Conservation (phyloP, 306 rosid species). For the Castanopsis chinensis region DNA sequence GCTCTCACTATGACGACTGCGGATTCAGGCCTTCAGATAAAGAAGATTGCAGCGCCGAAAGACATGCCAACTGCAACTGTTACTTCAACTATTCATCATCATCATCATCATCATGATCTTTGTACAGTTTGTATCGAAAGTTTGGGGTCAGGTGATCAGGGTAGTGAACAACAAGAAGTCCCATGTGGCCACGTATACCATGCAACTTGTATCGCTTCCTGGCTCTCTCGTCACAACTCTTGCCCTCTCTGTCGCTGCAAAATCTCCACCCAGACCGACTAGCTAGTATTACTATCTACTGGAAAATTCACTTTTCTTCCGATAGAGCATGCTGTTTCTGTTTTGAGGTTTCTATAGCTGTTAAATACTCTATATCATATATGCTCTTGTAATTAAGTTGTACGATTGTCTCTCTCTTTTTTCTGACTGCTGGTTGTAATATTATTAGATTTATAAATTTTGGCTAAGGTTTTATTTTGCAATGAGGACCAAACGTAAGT, state of each 20-base stretch:
- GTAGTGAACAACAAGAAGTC: slow-evolving; percentile 28
- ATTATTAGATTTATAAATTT: not conserved
- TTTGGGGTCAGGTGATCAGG: slow-evolving; percentile 17
- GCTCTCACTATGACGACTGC: slow-evolving; percentile 37
- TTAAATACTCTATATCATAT: not conserved
- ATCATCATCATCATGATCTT: slow-evolving; percentile 14
- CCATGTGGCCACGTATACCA: slow-evolving; percentile 74
- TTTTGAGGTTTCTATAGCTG: not conserved
- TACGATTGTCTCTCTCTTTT: not conserved
- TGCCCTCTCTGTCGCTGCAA: slow-evolving; percentile 77
- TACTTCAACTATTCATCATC: not conserved
- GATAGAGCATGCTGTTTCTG: not conserved
- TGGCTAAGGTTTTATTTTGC: not conserved
- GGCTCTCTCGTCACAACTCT: slow-evolving; percentile 53
- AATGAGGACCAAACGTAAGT: not conserved
- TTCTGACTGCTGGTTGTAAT: not conserved
- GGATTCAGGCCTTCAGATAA: slow-evolving; percentile 1
- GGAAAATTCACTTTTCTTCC: not conserved
- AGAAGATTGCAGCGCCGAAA: not conserved
- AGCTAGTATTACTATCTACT: not conserved
- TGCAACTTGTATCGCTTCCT: slow-evolving; percentile 49
- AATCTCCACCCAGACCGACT: slow-evolving; percentile 14
- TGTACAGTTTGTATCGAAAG: slow-evolving; percentile 64
- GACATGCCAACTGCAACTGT: slow-evolving; percentile 37
- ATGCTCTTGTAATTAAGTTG: not conserved